phyloP scores from a whole-genome alignment of 371 early-diverging fungal genomes.

The Mucor indicus region DNA sequence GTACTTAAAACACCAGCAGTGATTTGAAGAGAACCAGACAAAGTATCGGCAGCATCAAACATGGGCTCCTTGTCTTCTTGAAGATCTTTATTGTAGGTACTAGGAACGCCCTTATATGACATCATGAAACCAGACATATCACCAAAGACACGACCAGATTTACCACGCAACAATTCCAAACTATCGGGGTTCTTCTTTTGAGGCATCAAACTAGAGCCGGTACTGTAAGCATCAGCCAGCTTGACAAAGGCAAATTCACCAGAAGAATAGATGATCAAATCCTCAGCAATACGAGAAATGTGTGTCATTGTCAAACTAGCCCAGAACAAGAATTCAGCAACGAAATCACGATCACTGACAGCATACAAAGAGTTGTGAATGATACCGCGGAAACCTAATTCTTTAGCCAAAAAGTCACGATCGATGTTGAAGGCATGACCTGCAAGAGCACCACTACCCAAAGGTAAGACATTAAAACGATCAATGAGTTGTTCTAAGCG shows the following conservation, averaged over 20 bases:
- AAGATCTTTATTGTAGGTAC: constrained; percentile 97
- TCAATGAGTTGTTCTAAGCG: constrained; percentile 78
- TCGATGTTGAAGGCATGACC: constrained; percentile 97
- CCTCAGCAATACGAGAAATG: constrained; percentile 90
- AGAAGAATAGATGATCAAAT: constrained; percentile 89
- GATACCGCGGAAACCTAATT: constrained; percentile 82
- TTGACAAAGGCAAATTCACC: constrained; percentile 92
- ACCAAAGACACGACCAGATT: constrained; percentile 94
- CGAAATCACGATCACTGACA: constrained; percentile 94
- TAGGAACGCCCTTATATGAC: constrained; percentile 94
- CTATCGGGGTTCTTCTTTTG: constrained; percentile 99
- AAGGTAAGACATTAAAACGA: constrained; percentile 81
- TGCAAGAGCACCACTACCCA: constrained; percentile 94
- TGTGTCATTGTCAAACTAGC: constrained; percentile 86
- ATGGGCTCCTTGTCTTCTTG: constrained; percentile 98
- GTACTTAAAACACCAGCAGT: constrained; percentile 88
- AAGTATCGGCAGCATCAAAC: constrained; percentile 91
- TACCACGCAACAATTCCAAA: constrained; percentile 93
- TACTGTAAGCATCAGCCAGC: constrained; percentile 93
- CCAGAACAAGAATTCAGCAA: constrained; percentile 95
- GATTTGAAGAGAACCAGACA: constrained; percentile 87
- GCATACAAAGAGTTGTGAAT: constrained; percentile 88
- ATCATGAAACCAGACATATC: constrained; percentile 94
- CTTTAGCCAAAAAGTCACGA: constrained; percentile 81
- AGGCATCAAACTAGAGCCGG: constrained; percentile 98